phyloP scores from a whole-genome alignment of 2,329 filamentous ascomycete genomes.

The Diaporthe capsici region DNA sequence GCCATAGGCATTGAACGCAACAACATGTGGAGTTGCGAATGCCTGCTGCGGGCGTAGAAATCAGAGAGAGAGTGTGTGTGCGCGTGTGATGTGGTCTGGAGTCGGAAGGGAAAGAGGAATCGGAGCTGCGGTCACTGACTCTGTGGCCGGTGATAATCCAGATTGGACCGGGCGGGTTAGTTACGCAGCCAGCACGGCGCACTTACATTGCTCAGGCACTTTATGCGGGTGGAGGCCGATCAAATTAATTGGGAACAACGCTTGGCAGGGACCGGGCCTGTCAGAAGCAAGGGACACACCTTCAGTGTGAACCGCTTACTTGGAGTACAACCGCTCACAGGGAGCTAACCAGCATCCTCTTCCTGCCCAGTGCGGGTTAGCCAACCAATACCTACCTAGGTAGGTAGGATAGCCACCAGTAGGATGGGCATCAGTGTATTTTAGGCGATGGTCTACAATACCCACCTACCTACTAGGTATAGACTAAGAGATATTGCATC shows the following conservation, averaged over 20 bases:
- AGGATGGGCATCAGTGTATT: too few species aligned
- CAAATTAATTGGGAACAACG: constrained; percentile 28
- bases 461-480: too few species aligned
- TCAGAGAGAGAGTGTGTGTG: not conserved
- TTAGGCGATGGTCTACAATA: too few species aligned
- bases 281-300: constrained; percentile 6
- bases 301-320: not conserved
- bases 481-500: not conserved
- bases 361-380: not conserved
- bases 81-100: not conserved
- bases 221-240: constrained; percentile 22
- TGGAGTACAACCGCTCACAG: not conserved
- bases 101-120: not conserved
- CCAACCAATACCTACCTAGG: not conserved
- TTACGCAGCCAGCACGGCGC: not conserved
- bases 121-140: not conserved
- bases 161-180: not conserved
- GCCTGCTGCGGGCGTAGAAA: constrained; percentile 3
- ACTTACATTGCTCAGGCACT: not conserved
- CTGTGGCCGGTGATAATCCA: constrained; percentile 6
- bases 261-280: constrained; percentile 30
- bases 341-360: not conserved
- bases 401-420: too few species aligned
- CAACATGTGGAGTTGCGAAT: constrained; percentile 11
- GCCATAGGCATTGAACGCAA: constrained; percentile 18